phyloP scores from a whole-genome alignment of 108 stramenopile genomes.

The Cyclotella sp. region DNA sequence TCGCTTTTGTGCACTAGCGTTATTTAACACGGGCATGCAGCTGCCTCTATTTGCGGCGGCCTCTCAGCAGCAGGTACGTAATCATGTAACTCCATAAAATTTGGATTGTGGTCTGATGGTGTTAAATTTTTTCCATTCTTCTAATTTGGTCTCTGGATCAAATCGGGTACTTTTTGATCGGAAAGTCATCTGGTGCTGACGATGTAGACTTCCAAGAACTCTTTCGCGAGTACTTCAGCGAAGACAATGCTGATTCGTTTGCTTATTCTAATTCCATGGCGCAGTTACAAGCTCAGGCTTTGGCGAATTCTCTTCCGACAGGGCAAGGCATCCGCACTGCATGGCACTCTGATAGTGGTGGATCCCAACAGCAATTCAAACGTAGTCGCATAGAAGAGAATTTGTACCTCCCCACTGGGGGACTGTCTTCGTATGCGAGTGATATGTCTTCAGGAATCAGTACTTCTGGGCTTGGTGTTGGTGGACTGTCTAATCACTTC shows the following conservation, averaged over 20 bases:
- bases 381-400: conserved; percentile 28
- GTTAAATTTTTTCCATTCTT: background rate
- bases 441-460: background rate
- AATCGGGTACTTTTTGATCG: background rate
- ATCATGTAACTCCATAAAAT: no score
- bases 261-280: conserved; percentile 17
- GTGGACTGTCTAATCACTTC: conserved; percentile 30
- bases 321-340: conserved; percentile 50
- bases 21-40: conserved; percentile 30
- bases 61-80: conserved; percentile 39
- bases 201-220: conserved; percentile 52
- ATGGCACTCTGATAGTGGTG: conserved; percentile 43
- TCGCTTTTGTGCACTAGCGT: conserved; percentile 2
- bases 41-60: conserved; percentile 38
- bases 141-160: background rate
- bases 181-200: conserved; percentile 7
- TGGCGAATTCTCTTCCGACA: conserved; percentile 38
- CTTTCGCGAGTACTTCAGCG: conserved; percentile 58
- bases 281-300: conserved; percentile 33
- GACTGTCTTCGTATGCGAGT: background rate
- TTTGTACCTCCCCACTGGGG: conserved; percentile 17
- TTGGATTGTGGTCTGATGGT: no score
- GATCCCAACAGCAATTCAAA: conserved; percentile 14
- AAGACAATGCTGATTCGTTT: conserved; percentile 24
- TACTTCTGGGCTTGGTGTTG: conserved; percentile 12